Percentiles rank a stretch among this genome's conserved stretches.
phyloP scores from a whole-genome alignment of 257 asterid species.

The Mitragyna speciosa region DNA sequence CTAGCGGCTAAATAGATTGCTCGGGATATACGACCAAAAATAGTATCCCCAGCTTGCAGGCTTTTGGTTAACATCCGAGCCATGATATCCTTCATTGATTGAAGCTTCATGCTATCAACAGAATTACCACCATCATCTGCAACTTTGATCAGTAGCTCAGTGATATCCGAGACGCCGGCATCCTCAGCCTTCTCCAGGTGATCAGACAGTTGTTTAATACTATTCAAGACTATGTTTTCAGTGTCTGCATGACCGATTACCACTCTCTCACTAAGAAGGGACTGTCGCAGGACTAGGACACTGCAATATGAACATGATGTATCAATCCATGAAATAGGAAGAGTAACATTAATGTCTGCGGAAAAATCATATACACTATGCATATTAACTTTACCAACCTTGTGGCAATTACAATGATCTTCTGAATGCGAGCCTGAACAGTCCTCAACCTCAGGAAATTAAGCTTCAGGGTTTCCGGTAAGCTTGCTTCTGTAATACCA shows the following conservation, averaged over 20 bases:
- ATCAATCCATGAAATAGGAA: neutral
- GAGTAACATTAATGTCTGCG: neutral
- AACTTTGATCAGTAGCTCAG: constrained; percentile 43
- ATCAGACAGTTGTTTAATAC: constrained; percentile 51
- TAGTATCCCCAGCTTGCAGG: constrained; percentile 72
- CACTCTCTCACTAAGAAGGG: constrained; percentile 54
- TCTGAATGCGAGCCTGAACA: constrained; percentile 81
- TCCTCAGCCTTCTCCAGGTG: constrained; percentile 55
- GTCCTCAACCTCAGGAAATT: constrained; percentile 66
- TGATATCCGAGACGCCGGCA: constrained; percentile 66
- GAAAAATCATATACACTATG: neutral
- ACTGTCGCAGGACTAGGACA: constrained; percentile 71
- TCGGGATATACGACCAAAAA: constrained; percentile 57
- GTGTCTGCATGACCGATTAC: constrained; percentile 48
- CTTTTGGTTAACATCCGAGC: constrained; percentile 78
- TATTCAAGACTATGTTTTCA: constrained; percentile 47
- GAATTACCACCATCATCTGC: constrained; percentile 17
- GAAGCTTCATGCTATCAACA: constrained; percentile 36
- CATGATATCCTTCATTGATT: constrained; percentile 59
- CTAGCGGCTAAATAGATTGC: constrained; percentile 60
- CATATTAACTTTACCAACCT: constrained; percentile 42
- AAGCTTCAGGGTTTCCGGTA: constrained; percentile 93
- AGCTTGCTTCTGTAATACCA: constrained; percentile 68
- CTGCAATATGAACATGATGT: constrained; percentile 29
- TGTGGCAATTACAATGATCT: constrained; percentile 81